Evolutionary conservation across 2,329 filamentous ascomycete genomes (phyloP), one percentile per base, ranked within the genome.

Genomic region (Trichoderma endophyticum): DNA sequence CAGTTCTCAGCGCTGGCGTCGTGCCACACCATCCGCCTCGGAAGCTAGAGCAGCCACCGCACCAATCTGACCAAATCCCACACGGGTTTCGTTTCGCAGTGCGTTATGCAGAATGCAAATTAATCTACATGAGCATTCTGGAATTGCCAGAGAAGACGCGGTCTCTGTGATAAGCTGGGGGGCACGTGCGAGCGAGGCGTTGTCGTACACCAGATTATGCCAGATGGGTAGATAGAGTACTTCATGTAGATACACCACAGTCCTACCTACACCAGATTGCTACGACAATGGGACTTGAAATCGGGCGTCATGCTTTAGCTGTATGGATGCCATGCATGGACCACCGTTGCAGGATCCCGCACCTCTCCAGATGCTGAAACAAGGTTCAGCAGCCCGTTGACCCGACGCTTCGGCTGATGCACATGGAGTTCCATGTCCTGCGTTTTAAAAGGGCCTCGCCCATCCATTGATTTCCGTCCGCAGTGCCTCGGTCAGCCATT

Each of bases 361-460:
- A 39, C 43, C 62, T 66, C 39, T 65, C 36, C 64, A 71, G 68
- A 63, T 63, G n/a, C 72, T 73, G 72, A 73, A 73, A 73, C 72
- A 73, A 61, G 64, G 56, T 72, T 60, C 63, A 60, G 36, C 70
- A 65, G 36, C 61, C 61, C 54, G 43, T 51, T 30, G 61, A 60
- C 60, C 69, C 69, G 69, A 64, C 56, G 64, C 70, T 69, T 65
- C 32, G 70, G 70, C 70, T 69, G 70, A 54, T 39, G 70, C 64
- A 61, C 66, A 36, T 71, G 24, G 59, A 63, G 54, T 60, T 65
- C 28, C 62, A 59, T 60, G 56, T 48, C 43, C 24, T 39, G 43
- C 61, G 51, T 67, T 62, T 62, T 34, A 70, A 70, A 61, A 68
- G 65, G 70, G 39, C 68, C 70, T 69, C 70, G 21, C 39, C 36